phyloP scores from a whole-genome alignment of 2,329 filamentous ascomycete species.

The Neopestalotiopsis clavispora region DNA sequence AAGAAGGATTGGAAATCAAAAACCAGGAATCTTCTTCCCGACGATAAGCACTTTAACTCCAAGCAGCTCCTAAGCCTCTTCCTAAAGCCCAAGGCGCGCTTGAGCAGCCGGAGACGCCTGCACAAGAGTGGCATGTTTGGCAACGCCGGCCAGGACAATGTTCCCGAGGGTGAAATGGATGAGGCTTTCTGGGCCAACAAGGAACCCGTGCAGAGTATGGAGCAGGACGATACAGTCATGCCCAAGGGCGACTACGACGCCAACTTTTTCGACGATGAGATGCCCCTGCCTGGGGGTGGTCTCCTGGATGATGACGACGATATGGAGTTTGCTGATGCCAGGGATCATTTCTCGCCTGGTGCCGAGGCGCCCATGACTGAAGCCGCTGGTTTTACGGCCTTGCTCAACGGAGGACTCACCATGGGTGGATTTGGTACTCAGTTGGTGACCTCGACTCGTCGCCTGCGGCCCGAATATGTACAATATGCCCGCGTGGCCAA shows the following conservation, averaged over 20 bases:
- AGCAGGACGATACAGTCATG: conserved; percentile 58
- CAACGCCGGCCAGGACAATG: conserved; percentile 49
- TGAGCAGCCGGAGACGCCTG: conserved; percentile 68
- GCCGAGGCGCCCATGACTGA: conserved; percentile 55
- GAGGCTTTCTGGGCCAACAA: conserved; percentile 94
- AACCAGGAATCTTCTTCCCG: conserved; percentile 88
- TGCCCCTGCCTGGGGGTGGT: conserved; percentile 68
- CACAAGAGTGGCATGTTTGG: conserved; percentile 47
- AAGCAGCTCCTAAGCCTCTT: conserved; percentile 88
- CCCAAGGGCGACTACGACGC: conserved; percentile 88
- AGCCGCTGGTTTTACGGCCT: conserved; percentile 51
- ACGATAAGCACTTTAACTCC: conserved; percentile 98
- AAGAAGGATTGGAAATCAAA: conserved; percentile 97
- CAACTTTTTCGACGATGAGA: conserved; percentile 92
- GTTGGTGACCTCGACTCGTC: conserved; percentile 67
- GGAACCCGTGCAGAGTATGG: conserved; percentile 48
- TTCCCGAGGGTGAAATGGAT: conserved; percentile 80
- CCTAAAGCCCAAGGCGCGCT: conserved; percentile 88
- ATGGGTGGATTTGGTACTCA: conserved; percentile 65
- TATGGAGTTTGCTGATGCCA: conserved; percentile 77
- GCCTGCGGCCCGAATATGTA: conserved; percentile 70
- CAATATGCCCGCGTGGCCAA: conserved; percentile 73
- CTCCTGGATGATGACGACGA: conserved; percentile 70
- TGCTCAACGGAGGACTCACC: conserved; percentile 57
- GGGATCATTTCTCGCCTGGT: conserved; percentile 77